Conservation (phyloP, 805 yeast genomes). For the Monosporozyma unispora region DNA sequence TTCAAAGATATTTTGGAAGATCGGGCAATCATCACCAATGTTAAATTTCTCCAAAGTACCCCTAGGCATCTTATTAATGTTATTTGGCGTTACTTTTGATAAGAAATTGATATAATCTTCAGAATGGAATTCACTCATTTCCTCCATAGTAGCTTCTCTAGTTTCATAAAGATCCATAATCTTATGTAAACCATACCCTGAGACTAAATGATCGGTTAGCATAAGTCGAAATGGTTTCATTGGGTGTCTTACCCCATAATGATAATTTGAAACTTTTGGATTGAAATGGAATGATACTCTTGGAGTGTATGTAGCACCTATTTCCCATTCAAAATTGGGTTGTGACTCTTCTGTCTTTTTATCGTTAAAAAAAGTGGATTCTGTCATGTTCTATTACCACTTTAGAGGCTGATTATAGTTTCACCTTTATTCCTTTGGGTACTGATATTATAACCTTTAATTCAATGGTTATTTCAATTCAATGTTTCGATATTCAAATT, state of each 20-base stretch:
- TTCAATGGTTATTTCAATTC: neutral
- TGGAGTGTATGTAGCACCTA: constrained; percentile 37
- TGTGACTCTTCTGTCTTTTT: constrained; percentile 33
- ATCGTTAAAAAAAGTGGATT: constrained; percentile 35
- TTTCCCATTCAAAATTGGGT: constrained; percentile 45
- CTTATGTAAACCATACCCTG: constrained; percentile 76
- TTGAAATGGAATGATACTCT: constrained; percentile 84
- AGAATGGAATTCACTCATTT: constrained; percentile 73
- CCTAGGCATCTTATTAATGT: constrained; percentile 45
- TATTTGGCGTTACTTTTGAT: constrained; percentile 68
- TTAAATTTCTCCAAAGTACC: constrained; percentile 56
- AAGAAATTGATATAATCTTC: constrained; percentile 79
- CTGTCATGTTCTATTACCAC: constrained; percentile 7
- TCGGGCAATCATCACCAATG: constrained; percentile 92
- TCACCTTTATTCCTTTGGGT: too few relatives aligned
- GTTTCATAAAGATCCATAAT: constrained; percentile 87
- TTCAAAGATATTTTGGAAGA: constrained; percentile 69
- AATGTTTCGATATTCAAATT: neutral
- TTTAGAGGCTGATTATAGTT: neutral
- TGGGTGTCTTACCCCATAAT: constrained; percentile 92
- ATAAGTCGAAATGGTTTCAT: constrained; percentile 94
- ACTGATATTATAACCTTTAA: too few relatives aligned
- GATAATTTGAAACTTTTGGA: constrained; percentile 70
- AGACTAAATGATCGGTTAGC: constrained; percentile 87
- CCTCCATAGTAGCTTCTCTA: constrained; percentile 70